Evolutionary conservation across 73 alveolate genomes (phyloP).

Genomic region (Paramecium biaurelia): DNA sequence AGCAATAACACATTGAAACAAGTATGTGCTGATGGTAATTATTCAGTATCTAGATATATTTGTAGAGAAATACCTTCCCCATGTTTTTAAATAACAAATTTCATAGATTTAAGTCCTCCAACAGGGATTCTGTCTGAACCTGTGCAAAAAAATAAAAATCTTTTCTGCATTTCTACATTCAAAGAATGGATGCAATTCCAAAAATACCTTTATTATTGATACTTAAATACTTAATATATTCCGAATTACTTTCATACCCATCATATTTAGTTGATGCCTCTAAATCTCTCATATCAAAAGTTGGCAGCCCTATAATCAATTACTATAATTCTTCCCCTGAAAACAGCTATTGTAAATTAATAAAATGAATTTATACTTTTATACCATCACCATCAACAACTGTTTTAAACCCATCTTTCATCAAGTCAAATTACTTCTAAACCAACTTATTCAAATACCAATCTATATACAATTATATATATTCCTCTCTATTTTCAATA

Average conservation of each 20-base stretch:
- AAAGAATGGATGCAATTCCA: neutral
- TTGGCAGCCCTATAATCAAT: slow-evolving; percentile 24
- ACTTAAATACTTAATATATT: slow-evolving; percentile 18
- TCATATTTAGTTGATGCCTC: slow-evolving; percentile 23
- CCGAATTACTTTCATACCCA: slow-evolving; percentile 51
- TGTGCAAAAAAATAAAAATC: slow-evolving; percentile 76
- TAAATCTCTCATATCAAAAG: slow-evolving; percentile 30
- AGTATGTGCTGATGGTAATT: slow-evolving; percentile 97
- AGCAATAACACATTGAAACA: slow-evolving; percentile 95
- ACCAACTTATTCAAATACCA: slow-evolving; percentile 87
- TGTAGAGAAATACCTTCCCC: slow-evolving; percentile 63
- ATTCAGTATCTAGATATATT: slow-evolving; percentile 66
- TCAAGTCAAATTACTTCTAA: slow-evolving; percentile 72
- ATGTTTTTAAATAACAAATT: slow-evolving; percentile 68
- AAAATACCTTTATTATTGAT: neutral
- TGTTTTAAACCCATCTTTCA: slow-evolving; percentile 48
- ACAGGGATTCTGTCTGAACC: slow-evolving; percentile 85
- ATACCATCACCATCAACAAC: slow-evolving; percentile 55
- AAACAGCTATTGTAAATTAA: neutral
- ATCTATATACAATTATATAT: slow-evolving; percentile 85
- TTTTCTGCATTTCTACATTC: slow-evolving; percentile 66
- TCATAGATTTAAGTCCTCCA: slow-evolving; percentile 74
- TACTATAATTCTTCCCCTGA: slow-evolving; percentile 45
- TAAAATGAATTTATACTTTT: neutral
- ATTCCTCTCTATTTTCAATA: slow-evolving; percentile 86